These are phyloP conservation scores for Alternaria brassicae DNA, from an alignment of 2,329 filamentous ascomycete species.

Conservation along the genomic window DNA sequence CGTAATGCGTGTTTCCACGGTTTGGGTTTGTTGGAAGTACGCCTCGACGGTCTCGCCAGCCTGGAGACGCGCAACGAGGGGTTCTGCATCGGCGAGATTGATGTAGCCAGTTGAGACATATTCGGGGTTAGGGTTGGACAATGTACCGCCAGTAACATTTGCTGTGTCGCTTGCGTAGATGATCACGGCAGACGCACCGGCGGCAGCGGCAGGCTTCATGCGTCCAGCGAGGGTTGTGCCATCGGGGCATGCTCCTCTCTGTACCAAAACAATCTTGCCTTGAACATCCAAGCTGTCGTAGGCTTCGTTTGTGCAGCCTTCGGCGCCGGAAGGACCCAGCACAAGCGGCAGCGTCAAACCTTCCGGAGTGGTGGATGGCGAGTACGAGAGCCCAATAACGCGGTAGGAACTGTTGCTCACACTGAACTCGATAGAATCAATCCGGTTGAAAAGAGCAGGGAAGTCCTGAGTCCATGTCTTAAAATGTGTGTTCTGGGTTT, in stretches of 20 bases:
- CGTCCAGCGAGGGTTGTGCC: conserved; percentile 52
- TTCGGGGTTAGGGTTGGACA: conserved; percentile 48
- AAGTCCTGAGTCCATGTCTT: conserved; percentile 60
- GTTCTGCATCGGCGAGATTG: conserved; percentile 54
- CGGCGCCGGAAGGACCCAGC: conserved; percentile 50
- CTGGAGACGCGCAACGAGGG: conserved; percentile 50
- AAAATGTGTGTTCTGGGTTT: conserved; percentile 52
- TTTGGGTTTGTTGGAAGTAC: conserved; percentile 55
- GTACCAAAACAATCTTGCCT: conserved; percentile 53
- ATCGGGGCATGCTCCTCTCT: conserved; percentile 53
- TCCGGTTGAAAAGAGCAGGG: conserved; percentile 53
- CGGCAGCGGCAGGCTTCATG: conserved; percentile 51
- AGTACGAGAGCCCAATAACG: conserved; percentile 56
- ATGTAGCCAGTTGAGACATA: conserved; percentile 53
- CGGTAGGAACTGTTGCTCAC: conserved; percentile 49
- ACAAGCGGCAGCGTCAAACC: conserved; percentile 54
- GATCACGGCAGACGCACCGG: conserved; percentile 53
- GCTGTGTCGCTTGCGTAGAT: conserved; percentile 51
- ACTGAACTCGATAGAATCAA: conserved; percentile 53
- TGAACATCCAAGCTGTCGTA: conserved; percentile 51
- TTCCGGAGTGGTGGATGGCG: conserved; percentile 56
- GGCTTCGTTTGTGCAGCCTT: conserved; percentile 50
- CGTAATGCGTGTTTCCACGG: conserved; percentile 60
- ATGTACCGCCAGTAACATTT: conserved; percentile 51
- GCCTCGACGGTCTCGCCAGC: conserved; percentile 52